Evolutionary conservation across 306 rosid species (phyloP).

Genomic region (Sesbania bispinosa): DNA sequence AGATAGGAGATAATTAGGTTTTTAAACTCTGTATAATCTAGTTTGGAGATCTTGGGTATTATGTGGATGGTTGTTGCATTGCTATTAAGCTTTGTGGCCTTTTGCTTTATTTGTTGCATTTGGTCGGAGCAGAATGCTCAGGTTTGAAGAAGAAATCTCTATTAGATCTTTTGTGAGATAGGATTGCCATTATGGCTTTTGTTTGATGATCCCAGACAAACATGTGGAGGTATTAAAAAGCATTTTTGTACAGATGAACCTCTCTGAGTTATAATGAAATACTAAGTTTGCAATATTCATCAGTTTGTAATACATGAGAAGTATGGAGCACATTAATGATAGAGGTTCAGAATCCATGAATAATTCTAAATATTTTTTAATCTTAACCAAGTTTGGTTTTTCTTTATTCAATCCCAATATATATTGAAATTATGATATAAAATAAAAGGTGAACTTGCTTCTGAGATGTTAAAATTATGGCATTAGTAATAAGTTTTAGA

Average conservation of each 20-base stretch:
- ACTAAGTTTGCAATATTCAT: not conserved
- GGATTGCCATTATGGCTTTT: not conserved
- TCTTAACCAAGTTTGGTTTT: not conserved
- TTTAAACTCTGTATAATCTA: not conserved
- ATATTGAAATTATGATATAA: not conserved
- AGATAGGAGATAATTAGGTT: not conserved
- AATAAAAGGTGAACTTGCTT: not conserved
- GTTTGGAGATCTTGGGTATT: not conserved
- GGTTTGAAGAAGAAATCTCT: not conserved
- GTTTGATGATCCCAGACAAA: not conserved
- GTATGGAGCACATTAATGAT: not conserved
- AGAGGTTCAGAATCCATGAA: not conserved
- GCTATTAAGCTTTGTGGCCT: not conserved
- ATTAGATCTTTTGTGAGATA: not conserved
- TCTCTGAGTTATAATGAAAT: not conserved
- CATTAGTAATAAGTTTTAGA: not conserved
- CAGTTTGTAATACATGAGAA: not conserved
- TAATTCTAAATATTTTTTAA: not conserved
- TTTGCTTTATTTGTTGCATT: not conserved
- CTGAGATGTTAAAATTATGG: not conserved
- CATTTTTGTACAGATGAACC: not conserved
- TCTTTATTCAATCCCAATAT: not conserved
- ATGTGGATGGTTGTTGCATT: not conserved
- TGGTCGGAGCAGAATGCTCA: constrained; percentile 8
- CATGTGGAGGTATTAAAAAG: not conserved